phyloP scores from a whole-genome alignment of 257 asterid species.

The Linderniella brevidens region DNA sequence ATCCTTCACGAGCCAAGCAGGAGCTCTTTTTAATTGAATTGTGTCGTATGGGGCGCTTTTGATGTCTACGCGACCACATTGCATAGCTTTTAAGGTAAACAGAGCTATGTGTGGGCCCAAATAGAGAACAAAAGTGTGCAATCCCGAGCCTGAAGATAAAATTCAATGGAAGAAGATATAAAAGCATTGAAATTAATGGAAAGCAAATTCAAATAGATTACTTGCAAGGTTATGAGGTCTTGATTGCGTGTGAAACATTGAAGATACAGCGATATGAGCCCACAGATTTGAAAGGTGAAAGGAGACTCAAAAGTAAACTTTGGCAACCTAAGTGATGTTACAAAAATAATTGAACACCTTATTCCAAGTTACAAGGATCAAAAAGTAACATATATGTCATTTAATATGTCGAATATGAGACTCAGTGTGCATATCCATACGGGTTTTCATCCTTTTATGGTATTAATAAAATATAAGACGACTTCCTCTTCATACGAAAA shows the following conservation, averaged over 20 bases:
- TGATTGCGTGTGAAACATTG: too few species aligned
- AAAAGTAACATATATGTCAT: too few species aligned
- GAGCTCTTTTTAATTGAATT: conserved; percentile 45
- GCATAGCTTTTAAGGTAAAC: conserved; percentile 69
- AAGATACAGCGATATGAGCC: too few species aligned
- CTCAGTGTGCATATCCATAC: too few species aligned
- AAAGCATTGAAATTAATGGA: neutral
- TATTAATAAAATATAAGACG: neutral
- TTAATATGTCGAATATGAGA: too few species aligned
- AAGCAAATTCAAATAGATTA: neutral
- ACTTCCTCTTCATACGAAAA: neutral
- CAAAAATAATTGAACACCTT: too few species aligned
- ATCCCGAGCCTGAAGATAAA: conserved; percentile 54
- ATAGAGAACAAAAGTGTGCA: conserved; percentile 91
- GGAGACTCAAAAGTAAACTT: too few species aligned
- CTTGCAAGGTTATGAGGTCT: neutral
- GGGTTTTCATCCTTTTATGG: neutral
- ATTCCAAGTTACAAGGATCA: too few species aligned
- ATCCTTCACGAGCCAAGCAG: conserved; percentile 83
- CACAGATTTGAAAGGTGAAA: too few species aligned
- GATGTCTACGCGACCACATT: conserved; percentile 85
- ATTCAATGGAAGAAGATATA: conserved; percentile 3
- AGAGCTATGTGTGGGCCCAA: conserved; percentile 89
- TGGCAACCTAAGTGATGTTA: too few species aligned
- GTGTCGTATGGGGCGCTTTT: conserved; percentile 89